A percentile compares a stretch with the other conserved stretches of the same genome.
Evolutionary conservation across 2,329 filamentous ascomycete species (phyloP).

Genomic region (Fusarium begoniae): DNA sequence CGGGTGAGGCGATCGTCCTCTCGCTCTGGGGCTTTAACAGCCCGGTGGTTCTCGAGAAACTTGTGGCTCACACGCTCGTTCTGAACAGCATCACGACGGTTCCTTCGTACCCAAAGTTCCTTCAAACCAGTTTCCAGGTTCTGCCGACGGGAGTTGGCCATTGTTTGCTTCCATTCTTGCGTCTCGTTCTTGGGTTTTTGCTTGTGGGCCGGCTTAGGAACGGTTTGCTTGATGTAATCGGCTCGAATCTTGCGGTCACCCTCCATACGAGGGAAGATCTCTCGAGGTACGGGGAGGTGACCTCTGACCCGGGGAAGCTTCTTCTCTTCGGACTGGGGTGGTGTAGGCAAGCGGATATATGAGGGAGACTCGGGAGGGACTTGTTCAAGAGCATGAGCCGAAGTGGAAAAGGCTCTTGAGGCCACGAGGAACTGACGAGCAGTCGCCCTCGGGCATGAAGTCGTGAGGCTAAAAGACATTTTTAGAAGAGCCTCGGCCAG

Average conservation of each 20-base stretch:
- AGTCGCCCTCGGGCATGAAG: constrained; percentile 40
- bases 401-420: constrained; percentile 48
- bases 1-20: constrained; percentile 82
- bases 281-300: constrained; percentile 82
- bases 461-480: constrained; percentile 44
- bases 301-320: constrained; percentile 70
- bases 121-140: constrained; percentile 77
- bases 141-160: constrained; percentile 76
- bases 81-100: constrained; percentile 50
- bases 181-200: constrained; percentile 49
- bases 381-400: constrained; percentile 53
- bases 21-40: constrained; percentile 71
- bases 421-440: constrained; percentile 40
- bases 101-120: constrained; percentile 74
- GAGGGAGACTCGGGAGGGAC: constrained; percentile 88
- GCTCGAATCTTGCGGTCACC: constrained; percentile 68
- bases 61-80: constrained; percentile 55
- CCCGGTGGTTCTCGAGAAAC: constrained; percentile 56
- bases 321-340: constrained; percentile 73
- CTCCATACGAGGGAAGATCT: constrained; percentile 73
- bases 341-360: constrained; percentile 83
- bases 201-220: constrained; percentile 61
- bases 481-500: constrained; percentile 15
- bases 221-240: constrained; percentile 69
- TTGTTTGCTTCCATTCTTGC: constrained; percentile 72